phyloP scores from a whole-genome alignment of 805 yeast genomes.

The Wickerhamomyces chambardii region DNA sequence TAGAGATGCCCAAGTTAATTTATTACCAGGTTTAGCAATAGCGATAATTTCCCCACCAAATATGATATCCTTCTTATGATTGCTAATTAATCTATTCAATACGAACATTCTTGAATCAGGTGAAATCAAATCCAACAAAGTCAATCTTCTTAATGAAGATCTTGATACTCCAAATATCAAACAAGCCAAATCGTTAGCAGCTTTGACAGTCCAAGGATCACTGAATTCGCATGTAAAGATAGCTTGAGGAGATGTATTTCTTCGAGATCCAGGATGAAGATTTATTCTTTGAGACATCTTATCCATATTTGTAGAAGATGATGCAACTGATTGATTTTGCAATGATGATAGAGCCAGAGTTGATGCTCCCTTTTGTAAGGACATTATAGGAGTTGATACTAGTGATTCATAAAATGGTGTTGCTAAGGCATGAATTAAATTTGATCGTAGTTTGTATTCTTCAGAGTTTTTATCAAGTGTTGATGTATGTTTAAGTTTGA shows the following conservation, averaged over 20 bases:
- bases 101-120: constrained; percentile 70
- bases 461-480: constrained; percentile 1
- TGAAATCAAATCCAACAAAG: constrained; percentile 70
- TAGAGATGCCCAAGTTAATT: constrained; percentile 74
- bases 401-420: constrained; percentile 42
- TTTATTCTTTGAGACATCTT: constrained; percentile 27
- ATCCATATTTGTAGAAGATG: constrained; percentile 1
- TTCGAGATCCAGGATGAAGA: constrained; percentile 62
- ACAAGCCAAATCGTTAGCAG: constrained; percentile 87
- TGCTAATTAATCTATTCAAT: constrained; percentile 37
- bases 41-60: constrained; percentile 85
- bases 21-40: constrained; percentile 56
- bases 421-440: constrained; percentile 53
- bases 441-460: constrained; percentile 23
- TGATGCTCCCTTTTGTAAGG: constrained; percentile 17
- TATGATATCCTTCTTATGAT: constrained; percentile 32
- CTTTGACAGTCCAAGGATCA: constrained; percentile 73
- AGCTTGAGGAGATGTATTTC: constrained; percentile 71
- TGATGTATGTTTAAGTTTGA: constrained; percentile 18
- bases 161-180: constrained; percentile 77
- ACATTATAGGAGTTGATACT: constrained; percentile 14
- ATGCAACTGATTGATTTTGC: constrained; percentile 7
- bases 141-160: constrained; percentile 47
- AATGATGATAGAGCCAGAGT: constrained; percentile 21
- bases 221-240: constrained; percentile 70